These are phyloP conservation scores for Cutaneotrichosporon sp. DNA, from an alignment of 1,284 basidiomycete genomes.

Conservation along the genomic window DNA sequence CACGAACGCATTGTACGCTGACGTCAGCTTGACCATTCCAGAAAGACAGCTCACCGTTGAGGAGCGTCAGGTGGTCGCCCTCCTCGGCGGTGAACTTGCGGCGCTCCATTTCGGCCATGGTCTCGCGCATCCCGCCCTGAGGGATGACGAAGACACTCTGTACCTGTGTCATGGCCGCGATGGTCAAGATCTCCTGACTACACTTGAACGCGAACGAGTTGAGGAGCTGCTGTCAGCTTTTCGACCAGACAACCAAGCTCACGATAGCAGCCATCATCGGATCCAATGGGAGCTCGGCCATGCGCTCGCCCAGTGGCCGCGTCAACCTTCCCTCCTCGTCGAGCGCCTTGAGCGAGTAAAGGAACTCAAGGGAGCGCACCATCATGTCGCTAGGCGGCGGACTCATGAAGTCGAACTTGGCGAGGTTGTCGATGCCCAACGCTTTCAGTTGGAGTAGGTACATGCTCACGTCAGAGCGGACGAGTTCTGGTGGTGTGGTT, in stretches of 20 bases:
- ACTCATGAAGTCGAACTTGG: conserved; percentile 83
- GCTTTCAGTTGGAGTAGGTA: conserved; percentile 90
- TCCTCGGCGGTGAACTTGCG: conserved; percentile 96
- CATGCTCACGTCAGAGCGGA: conserved; percentile 79
- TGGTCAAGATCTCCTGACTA: conserved; percentile 88
- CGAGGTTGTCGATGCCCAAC: conserved; percentile 86
- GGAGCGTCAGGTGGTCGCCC: conserved; percentile 87
- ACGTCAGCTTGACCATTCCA: conserved; percentile 7
- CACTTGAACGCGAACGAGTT: conserved; percentile 78
- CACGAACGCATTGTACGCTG: conserved; percentile 89
- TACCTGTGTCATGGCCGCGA: conserved; percentile 90
- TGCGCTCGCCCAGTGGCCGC: conserved; percentile 55
- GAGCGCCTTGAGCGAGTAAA: conserved; percentile 56
- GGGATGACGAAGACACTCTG: conserved; percentile 85
- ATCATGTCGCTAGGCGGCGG: conserved; percentile 84
- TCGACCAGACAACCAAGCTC: conserved; percentile 31
- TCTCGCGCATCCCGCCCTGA: conserved; percentile 72
- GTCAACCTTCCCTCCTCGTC: conserved; percentile 58
- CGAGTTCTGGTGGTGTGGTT: conserved; percentile 83
- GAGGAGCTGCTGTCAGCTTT: conserved; percentile 64
- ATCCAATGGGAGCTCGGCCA: conserved; percentile 60
- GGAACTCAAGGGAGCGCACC: conserved; percentile 72
- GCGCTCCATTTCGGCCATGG: conserved; percentile 81
- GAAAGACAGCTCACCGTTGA: conserved; percentile 66
- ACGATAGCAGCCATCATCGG: conserved; percentile 61